Percentiles rank a stretch among this genome's conserved stretches.
Conservation (phyloP, 2,329 filamentous ascomycete genomes). For the Claviceps sp. region DNA sequence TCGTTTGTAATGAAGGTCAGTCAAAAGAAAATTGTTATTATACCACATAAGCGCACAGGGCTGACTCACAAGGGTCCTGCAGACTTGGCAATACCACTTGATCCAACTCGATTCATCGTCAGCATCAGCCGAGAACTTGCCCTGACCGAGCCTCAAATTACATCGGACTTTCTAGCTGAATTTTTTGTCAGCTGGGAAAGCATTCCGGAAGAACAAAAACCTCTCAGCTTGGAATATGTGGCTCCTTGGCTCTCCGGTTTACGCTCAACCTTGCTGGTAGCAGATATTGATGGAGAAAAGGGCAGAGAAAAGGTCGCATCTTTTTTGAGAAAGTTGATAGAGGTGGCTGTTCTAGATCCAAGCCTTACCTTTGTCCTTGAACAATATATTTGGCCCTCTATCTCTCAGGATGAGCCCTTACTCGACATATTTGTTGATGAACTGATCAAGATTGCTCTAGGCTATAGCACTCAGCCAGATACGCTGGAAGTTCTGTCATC, state of each 20-base stretch:
- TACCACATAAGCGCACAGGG: neutral
- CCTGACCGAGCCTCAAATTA: slow-evolving; percentile 50
- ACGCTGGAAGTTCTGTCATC: slow-evolving; percentile 47
- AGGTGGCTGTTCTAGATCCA: slow-evolving; percentile 48
- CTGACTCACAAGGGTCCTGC: neutral
- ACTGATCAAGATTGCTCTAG: slow-evolving; percentile 48
- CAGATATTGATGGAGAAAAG: slow-evolving; percentile 50
- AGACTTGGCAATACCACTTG: slow-evolving; percentile 51
- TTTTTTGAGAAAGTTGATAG: slow-evolving; percentile 53
- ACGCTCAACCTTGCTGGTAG: slow-evolving; percentile 43
- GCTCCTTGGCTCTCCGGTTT: slow-evolving; percentile 53
- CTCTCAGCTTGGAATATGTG: slow-evolving; percentile 55
- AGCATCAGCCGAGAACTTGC: slow-evolving; percentile 52
- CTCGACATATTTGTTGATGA: slow-evolving; percentile 56
- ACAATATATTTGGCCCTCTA: slow-evolving; percentile 51
- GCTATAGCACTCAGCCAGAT: slow-evolving; percentile 43
- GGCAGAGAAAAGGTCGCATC: slow-evolving; percentile 49
- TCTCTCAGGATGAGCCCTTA: slow-evolving; percentile 50
- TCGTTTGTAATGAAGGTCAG: slow-evolving; percentile 48
- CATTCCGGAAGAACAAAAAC: slow-evolving; percentile 53
- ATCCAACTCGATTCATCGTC: slow-evolving; percentile 51
- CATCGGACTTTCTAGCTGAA: slow-evolving; percentile 56
- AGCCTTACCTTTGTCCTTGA: slow-evolving; percentile 47
- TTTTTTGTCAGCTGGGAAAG: slow-evolving; percentile 63
- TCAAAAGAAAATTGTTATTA: neutral